Conservation (phyloP, 1,139 yeast genomes). For the Kurtzmaniella natalensis region DNA sequence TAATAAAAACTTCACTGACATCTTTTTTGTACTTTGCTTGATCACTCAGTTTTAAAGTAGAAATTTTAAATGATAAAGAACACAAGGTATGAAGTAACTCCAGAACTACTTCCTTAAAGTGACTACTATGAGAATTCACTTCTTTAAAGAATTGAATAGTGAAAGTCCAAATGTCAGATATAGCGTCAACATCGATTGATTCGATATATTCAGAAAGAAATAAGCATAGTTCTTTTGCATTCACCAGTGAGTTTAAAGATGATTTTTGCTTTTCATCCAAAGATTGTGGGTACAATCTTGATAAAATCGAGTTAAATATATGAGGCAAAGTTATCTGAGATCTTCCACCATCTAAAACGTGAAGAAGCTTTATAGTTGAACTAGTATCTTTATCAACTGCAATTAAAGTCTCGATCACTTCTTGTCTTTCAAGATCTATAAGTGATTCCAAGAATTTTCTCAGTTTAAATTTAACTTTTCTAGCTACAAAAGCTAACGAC, state of each 20-base stretch:
- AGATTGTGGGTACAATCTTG: conserved; percentile 28
- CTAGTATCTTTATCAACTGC: conserved; percentile 22
- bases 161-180: conserved; percentile 70
- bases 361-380: conserved; percentile 47
- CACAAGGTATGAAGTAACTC: conserved; percentile 48
- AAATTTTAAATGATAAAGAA: conserved; percentile 50
- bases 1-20: conserved; percentile 57
- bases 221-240: conserved; percentile 37
- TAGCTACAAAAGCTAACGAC: conserved; percentile 57
- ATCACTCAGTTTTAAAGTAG: conserved; percentile 55
- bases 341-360: conserved; percentile 80
- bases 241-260: conserved; percentile 38
- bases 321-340: conserved; percentile 73
- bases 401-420: conserved; percentile 65
- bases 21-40: conserved; percentile 61
- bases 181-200: conserved; percentile 67
- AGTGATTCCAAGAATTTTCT: conserved; percentile 66
- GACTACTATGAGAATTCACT: conserved; percentile 41
- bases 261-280: conserved; percentile 35
- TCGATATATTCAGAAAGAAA: conserved; percentile 58
- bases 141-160: conserved; percentile 58
- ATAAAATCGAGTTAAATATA: conserved; percentile 51
- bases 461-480: conserved; percentile 68
- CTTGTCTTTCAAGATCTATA: conserved; percentile 67
- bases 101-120: conserved; percentile 49